phyloP scores from a whole-genome alignment of 768 basidiomycete genomes.

The Kwoniella shandongensis region DNA sequence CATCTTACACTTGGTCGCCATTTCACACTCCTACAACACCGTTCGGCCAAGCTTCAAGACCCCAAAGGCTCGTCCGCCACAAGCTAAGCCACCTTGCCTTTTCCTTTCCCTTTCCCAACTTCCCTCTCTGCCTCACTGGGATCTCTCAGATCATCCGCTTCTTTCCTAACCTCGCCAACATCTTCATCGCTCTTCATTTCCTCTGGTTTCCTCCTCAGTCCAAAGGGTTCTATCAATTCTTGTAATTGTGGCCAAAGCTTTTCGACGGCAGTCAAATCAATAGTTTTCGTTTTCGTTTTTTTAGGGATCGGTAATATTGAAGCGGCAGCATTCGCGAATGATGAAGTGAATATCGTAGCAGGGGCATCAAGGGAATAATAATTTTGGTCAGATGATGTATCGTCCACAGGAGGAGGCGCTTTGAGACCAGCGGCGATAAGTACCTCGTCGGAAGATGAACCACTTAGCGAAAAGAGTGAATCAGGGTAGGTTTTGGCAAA shows the following conservation, averaged over 20 bases:
- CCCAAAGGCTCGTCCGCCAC: too few species aligned
- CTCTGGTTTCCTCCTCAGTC: conserved; percentile 23
- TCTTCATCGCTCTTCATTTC: conserved; percentile 26
- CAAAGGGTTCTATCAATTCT: conserved; percentile 48
- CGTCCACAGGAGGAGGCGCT: conserved; percentile 9
- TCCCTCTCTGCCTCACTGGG: conserved; percentile 19
- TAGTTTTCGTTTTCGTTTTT: background rate
- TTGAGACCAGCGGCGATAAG: conserved; percentile 37
- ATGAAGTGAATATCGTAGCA: conserved; percentile 1
- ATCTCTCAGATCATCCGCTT: conserved; percentile 51
- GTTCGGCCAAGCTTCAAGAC: too few species aligned
- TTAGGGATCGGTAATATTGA: background rate
- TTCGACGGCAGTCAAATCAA: conserved; percentile 32
- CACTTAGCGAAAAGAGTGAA: conserved; percentile 47
- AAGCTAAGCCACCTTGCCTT: too few species aligned
- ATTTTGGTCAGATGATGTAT: conserved; percentile 1
- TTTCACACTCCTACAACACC: background rate
- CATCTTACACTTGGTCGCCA: background rate
- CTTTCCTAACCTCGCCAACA: conserved; percentile 34
- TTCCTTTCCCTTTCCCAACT: conserved; percentile 10
- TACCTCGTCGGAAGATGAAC: conserved; percentile 54
- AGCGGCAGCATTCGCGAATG: background rate
- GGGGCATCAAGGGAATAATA: background rate
- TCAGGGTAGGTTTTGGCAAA: conserved; percentile 48
- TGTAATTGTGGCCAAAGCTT: conserved; percentile 53